Evolutionary conservation across 306 rosid genomes (phyloP).

Genomic region (Casuarina cunninghamiana): DNA sequence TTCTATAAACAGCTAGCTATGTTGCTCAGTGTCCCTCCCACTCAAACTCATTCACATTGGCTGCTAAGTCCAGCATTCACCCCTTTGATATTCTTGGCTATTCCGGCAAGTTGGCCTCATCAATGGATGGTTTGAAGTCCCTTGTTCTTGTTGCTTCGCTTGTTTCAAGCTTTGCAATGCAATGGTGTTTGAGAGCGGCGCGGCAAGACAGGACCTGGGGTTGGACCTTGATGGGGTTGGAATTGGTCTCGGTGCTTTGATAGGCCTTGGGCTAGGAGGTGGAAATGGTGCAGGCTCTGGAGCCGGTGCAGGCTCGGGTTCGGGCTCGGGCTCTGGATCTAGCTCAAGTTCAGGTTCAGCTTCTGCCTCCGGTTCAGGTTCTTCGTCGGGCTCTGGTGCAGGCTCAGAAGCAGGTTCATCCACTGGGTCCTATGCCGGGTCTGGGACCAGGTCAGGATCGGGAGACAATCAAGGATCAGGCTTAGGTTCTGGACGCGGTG

Average conservation of each 20-base stretch:
- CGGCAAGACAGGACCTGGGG: constrained; percentile 61
- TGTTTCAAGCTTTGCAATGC: constrained; percentile 27
- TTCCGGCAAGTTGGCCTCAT: no score
- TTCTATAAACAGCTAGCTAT: constrained; percentile 36
- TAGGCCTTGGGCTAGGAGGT: no score
- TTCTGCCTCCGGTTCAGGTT: constrained; percentile 25
- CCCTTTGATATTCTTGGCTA: no score
- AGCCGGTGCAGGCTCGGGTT: constrained; percentile 46
- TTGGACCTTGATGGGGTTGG: constrained; percentile 67
- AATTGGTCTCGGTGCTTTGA: constrained; percentile 25
- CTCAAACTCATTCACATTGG: neutral
- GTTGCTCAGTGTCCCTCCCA: constrained; percentile 2
- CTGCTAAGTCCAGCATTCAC: no score
- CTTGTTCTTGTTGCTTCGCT: constrained; percentile 39
- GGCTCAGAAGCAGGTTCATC: constrained; percentile 35
- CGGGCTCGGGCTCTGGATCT: constrained; percentile 34
- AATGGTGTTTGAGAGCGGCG: constrained; percentile 44
- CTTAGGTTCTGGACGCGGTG: neutral
- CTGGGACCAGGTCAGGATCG: constrained; percentile 31
- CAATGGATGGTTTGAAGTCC: constrained; percentile 14
- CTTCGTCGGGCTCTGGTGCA: constrained; percentile 24
- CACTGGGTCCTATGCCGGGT: constrained; percentile 36
- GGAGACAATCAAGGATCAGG: constrained; percentile 14
- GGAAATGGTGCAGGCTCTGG: constrained; percentile 51
- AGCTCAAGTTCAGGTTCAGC: neutral